Evolutionary conservation across 2,329 filamentous ascomycete species (phyloP).

Genomic region (Coniella lustricola): DNA sequence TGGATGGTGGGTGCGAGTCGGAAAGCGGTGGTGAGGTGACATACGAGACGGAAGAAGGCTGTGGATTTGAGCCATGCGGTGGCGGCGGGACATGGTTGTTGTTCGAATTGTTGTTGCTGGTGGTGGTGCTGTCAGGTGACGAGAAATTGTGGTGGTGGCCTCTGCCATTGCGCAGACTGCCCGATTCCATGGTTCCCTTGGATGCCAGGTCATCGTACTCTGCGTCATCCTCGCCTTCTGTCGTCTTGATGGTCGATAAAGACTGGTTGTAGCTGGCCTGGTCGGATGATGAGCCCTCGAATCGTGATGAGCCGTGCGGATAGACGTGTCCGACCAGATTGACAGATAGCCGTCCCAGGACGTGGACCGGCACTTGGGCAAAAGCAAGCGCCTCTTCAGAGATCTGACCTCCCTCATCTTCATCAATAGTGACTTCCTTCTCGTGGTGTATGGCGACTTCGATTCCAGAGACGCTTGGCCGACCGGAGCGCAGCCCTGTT

Average conservation of each 20-base stretch:
- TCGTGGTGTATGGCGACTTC: conserved; percentile 1
- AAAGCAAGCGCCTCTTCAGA: conserved; percentile 15
- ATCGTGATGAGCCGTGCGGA: conserved; percentile 4
- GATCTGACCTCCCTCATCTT: conserved; percentile 3
- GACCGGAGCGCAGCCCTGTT: not conserved
- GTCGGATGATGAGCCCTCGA: conserved; percentile 1
- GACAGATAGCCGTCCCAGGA: conserved; percentile 11
- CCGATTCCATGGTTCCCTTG: conserved; percentile 6
- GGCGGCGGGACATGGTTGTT: too few species aligned
- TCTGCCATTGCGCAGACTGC: conserved; percentile 8
- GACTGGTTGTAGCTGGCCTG: conserved; percentile 10
- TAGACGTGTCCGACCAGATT: conserved; percentile 15
- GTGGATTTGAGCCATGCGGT: not conserved
- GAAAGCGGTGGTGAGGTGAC: not conserved
- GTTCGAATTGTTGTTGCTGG: too few species aligned
- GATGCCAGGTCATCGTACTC: conserved; percentile 7
- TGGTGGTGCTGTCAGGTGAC: conserved; percentile 7
- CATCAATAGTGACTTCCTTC: not conserved
- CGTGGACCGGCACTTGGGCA: conserved; percentile 14
- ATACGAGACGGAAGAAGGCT: not conserved
- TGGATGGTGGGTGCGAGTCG: not conserved
- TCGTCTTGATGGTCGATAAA: conserved; percentile 7
- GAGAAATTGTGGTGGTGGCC: conserved; percentile 1
- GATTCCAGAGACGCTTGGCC: not conserved
- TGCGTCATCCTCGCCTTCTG: conserved; percentile 5